Percentiles rank a stretch among this genome's conserved stretches.
These are phyloP conservation scores for Bretschneidera sinensis DNA, from an alignment of 345 rosid genomes.

Conservation along the genomic window DNA sequence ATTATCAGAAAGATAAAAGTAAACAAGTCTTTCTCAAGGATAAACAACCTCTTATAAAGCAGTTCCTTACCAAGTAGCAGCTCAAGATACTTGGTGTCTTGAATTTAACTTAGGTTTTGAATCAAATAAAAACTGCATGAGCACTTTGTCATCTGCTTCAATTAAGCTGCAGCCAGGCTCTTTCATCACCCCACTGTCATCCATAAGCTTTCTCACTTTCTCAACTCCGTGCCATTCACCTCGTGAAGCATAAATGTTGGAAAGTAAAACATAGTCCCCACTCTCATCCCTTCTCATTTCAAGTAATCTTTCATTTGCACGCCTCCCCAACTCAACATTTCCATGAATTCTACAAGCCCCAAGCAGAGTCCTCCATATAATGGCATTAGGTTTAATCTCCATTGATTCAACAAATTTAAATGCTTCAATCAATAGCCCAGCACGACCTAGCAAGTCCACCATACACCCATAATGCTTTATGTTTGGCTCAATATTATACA, in stretches of 20 bases:
- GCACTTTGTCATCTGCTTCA: slow-evolving; percentile 38
- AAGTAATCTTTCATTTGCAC: slow-evolving; percentile 48
- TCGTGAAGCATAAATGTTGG: slow-evolving; percentile 57
- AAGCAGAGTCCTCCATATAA: too few relatives aligned
- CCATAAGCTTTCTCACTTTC: slow-evolving; percentile 60
- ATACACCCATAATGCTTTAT: slow-evolving; percentile 71
- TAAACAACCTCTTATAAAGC: neutral
- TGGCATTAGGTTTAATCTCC: too few relatives aligned
- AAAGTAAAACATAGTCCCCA: slow-evolving; percentile 64
- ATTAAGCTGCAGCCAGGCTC: slow-evolving; percentile 46
- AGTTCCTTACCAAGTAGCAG: slow-evolving; percentile 4
- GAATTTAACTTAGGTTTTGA: slow-evolving; percentile 22
- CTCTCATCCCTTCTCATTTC: slow-evolving; percentile 44
- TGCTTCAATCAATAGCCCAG: slow-evolving; percentile 58
- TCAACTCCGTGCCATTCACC: slow-evolving; percentile 63
- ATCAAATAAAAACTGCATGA: slow-evolving; percentile 30
- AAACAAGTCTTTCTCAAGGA: neutral
- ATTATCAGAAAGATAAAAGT: too few relatives aligned
- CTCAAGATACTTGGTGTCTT: slow-evolving; percentile 19
- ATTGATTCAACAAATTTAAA: slow-evolving; percentile 48
- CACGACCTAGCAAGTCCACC: slow-evolving; percentile 66
- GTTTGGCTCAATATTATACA: slow-evolving; percentile 49
- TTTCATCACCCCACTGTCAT: slow-evolving; percentile 50
- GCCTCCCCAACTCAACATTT: too few relatives aligned
- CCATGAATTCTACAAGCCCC: too few relatives aligned